phyloP scores from a whole-genome alignment of 208 protist genomes.

The Chromosphaera perkinsii region DNA sequence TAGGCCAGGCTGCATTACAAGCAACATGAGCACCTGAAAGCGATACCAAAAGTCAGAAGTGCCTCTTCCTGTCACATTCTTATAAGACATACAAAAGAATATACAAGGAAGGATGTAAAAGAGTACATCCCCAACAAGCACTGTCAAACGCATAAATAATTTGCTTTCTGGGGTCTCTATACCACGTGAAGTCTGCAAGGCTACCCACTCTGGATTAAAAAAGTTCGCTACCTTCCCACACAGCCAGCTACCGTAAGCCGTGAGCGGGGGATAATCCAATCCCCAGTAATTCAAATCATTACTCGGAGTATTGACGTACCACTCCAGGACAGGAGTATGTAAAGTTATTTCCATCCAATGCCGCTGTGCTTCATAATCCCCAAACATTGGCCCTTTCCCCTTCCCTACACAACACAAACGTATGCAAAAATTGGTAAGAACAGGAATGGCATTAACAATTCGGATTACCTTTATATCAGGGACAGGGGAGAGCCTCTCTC shows the following conservation, averaged over 20 bases:
- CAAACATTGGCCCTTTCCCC: constrained; percentile 71
- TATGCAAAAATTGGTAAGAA: background rate
- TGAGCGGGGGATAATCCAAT: constrained; percentile 82
- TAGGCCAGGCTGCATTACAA: constrained; percentile 48
- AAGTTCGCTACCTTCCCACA: constrained; percentile 22
- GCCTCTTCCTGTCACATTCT: background rate
- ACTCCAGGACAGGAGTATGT: constrained; percentile 43
- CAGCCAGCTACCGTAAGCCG: constrained; percentile 14
- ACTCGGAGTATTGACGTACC: constrained; percentile 11
- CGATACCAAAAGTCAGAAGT: background rate
- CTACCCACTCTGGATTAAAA: constrained; percentile 53
- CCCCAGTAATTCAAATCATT: constrained; percentile 84
- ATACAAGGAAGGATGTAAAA: background rate
- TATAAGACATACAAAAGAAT: background rate
- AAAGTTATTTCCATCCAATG: constrained; percentile 87
- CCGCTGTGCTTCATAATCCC: constrained; percentile 84
- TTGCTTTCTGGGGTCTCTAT: constrained; percentile 49
- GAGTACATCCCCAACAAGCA: constrained; percentile 9
- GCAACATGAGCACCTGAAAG: constrained; percentile 7
- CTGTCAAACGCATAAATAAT: constrained; percentile 69
- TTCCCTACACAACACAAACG: constrained; percentile 33
- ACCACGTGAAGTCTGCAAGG: constrained; percentile 58
- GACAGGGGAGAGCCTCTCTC: too few relatives aligned
- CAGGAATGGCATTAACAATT: background rate
- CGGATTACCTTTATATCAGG: too few relatives aligned